phyloP scores from a whole-genome alignment of 2,329 filamentous ascomycete genomes.

The Alternaria burnsii region DNA sequence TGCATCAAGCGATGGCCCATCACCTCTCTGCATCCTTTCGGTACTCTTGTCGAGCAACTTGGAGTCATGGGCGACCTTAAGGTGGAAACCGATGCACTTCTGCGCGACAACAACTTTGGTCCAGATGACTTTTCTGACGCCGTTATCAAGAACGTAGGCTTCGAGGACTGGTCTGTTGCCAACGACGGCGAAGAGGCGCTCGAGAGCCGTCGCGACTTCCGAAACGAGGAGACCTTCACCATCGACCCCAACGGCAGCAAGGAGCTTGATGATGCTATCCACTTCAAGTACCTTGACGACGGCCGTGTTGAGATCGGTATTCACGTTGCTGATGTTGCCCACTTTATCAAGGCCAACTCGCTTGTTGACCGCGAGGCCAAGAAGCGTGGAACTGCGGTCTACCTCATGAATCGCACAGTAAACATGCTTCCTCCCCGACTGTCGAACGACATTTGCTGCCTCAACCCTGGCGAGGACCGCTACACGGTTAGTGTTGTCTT shows the following conservation, averaged over 20 bases:
- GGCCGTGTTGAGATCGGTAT: slow-evolving; percentile 93
- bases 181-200: slow-evolving; percentile 82
- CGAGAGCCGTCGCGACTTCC: slow-evolving; percentile 85
- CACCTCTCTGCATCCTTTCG: slow-evolving; percentile 98
- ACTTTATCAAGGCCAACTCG: slow-evolving; percentile 96
- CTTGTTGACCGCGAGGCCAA: slow-evolving; percentile 96
- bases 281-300: slow-evolving; percentile 83
- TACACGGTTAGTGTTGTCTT: slow-evolving; percentile 94
- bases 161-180: slow-evolving; percentile 87
- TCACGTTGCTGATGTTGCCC: slow-evolving; percentile 92
- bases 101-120: slow-evolving; percentile 98
- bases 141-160: slow-evolving; percentile 89
- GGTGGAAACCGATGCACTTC: slow-evolving; percentile 95
- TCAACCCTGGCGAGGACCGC: slow-evolving; percentile 86
- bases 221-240: slow-evolving; percentile 86
- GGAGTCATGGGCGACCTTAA: slow-evolving; percentile 97
- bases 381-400: slow-evolving; percentile 96
- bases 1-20: slow-evolving; percentile 99
- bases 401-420: slow-evolving; percentile 88
- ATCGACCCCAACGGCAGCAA: slow-evolving; percentile 88
- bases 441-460: slow-evolving; percentile 85
- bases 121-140: slow-evolving; percentile 98
- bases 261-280: slow-evolving; percentile 90
- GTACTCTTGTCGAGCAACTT: slow-evolving; percentile 94
- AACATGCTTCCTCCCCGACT: slow-evolving; percentile 88